phyloP scores from a whole-genome alignment of 352 stramenopile genomes.

The Pythium rishiriense region DNA sequence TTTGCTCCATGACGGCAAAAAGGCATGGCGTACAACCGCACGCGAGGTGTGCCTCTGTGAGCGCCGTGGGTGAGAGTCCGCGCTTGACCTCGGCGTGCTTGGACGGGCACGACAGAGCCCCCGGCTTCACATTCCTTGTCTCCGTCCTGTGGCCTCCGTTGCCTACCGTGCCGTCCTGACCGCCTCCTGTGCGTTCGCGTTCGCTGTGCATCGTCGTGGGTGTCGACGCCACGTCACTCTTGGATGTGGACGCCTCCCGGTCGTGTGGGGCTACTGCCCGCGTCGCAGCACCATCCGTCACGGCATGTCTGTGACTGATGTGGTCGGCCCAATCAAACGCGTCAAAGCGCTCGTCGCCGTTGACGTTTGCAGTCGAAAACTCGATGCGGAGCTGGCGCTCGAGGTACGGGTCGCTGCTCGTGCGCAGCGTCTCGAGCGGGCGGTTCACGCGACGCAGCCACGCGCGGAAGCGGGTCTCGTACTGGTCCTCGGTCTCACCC shows the following conservation, averaged over 20 bases:
- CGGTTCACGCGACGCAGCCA: background rate
- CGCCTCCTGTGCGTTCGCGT: too few species aligned
- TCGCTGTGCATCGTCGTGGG: background rate
- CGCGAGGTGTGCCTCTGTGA: background rate
- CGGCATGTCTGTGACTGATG: too few species aligned
- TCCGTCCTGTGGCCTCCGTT: background rate
- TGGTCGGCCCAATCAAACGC: background rate
- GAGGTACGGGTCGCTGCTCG: background rate
- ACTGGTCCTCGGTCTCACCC: constrained; percentile 16
- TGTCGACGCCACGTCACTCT: background rate
- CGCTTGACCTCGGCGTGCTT: background rate
- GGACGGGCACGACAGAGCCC: background rate
- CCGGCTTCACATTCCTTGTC: background rate
- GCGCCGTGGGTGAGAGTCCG: background rate
- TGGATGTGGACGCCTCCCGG: too few species aligned
- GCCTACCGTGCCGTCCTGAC: too few species aligned
- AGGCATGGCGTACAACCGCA: background rate
- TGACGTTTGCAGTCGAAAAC: constrained; percentile 21
- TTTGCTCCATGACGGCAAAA: background rate
- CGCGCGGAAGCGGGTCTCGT: constrained; percentile 21
- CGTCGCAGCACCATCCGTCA: too few species aligned
- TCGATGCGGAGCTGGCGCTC: constrained; percentile 25
- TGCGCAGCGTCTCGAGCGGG: background rate
- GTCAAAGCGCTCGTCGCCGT: background rate
- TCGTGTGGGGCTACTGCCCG: too few species aligned